phyloP scores from a whole-genome alignment of 331 rosid genomes.

The Dryas integrifolia region DNA sequence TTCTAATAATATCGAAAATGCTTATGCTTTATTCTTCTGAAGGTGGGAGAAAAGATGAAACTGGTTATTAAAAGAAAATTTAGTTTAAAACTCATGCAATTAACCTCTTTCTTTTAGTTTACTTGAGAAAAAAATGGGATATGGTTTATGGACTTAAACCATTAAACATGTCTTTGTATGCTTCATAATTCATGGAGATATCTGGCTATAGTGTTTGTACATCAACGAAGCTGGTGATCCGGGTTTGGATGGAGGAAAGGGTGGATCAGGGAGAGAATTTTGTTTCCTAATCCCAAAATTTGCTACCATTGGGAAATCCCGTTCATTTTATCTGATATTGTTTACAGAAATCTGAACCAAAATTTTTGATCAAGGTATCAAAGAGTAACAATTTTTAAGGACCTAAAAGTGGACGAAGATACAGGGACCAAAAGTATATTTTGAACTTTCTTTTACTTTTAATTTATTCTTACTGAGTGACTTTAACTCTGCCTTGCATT shows the following conservation, averaged over 20 bases:
- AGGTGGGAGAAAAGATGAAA: too few relatives aligned
- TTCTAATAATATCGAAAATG: too few relatives aligned
- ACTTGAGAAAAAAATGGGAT: too few relatives aligned
- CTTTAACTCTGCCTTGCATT: not conserved
- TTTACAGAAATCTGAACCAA: slow-evolving; percentile 1
- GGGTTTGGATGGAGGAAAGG: not conserved
- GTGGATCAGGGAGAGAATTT: not conserved
- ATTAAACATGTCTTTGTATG: not conserved
- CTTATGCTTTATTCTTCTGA: too few relatives aligned
- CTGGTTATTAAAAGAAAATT: too few relatives aligned
- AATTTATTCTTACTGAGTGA: not conserved
- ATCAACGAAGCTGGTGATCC: not conserved
- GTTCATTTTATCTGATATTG: not conserved
- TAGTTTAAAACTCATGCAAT: too few relatives aligned
- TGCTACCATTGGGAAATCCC: not conserved
- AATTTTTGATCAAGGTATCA: not conserved
- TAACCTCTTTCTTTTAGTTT: too few relatives aligned
- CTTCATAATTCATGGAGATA: not conserved
- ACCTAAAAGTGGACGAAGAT: not conserved
- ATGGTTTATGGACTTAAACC: not conserved
- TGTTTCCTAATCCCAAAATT: not conserved
- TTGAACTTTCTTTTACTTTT: slow-evolving; percentile 4
- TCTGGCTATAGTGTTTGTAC: not conserved
- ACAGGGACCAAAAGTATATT: not conserved
- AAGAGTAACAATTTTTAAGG: not conserved